These are phyloP conservation scores for Claviceps maximensis DNA, from an alignment of 2,329 filamentous ascomycete species.

Conservation along the genomic window DNA sequence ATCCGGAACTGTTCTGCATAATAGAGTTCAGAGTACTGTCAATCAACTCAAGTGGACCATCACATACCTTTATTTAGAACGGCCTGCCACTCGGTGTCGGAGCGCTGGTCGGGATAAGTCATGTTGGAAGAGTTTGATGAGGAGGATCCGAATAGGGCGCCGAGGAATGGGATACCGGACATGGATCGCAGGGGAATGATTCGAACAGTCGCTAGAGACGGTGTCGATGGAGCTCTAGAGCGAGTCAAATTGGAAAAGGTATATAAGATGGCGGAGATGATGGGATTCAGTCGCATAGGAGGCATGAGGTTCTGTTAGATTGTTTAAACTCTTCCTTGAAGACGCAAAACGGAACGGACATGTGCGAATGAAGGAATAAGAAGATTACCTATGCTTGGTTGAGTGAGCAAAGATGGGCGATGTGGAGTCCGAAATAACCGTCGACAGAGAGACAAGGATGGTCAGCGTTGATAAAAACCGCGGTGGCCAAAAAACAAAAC, in stretches of 20 bases:
- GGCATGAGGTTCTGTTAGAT: slow-evolving; percentile 1
- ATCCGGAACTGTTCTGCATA: slow-evolving; percentile 82
- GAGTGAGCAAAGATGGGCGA: neutral
- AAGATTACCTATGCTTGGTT: neutral
- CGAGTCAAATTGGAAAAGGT: slow-evolving; percentile 32
- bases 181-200: slow-evolving; percentile 39
- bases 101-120: slow-evolving; percentile 69
- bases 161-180: slow-evolving; percentile 66
- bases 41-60: neutral
- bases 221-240: slow-evolving; percentile 12
- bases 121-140: slow-evolving; percentile 43
- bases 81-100: slow-evolving; percentile 76
- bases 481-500: slow-evolving; percentile 3
- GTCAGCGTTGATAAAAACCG: slow-evolving; percentile 1
- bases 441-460: neutral
- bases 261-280: slow-evolving; percentile 34
- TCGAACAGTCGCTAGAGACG: slow-evolving; percentile 13
- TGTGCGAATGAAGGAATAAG: neutral
- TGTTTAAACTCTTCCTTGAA: neutral
- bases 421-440: neutral
- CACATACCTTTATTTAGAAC: slow-evolving; percentile 49
- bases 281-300: slow-evolving; percentile 37
- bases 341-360: neutral
- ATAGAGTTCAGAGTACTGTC: slow-evolving; percentile 4
- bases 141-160: slow-evolving; percentile 54